Percentiles rank a stretch among this genome's conserved stretches.
Evolutionary conservation across 1,284 basidiomycete genomes (phyloP).

Genomic region (Polyporus tsugae): DNA sequence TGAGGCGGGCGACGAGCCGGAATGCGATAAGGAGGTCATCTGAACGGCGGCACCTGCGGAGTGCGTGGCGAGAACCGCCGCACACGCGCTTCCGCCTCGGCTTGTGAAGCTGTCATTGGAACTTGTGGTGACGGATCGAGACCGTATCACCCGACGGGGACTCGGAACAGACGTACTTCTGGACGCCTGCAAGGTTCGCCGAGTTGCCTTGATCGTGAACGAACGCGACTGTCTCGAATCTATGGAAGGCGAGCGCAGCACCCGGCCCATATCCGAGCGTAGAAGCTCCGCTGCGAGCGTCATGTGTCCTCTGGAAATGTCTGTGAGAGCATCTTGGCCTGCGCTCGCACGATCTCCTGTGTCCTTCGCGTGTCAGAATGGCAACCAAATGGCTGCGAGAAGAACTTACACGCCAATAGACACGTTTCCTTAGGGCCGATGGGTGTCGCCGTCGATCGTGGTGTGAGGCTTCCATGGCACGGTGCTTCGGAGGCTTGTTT

Average conservation of each 20-base stretch:
- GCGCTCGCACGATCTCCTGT: background rate
- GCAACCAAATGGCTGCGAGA: background rate
- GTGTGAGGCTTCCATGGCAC: background rate
- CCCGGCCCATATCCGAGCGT: background rate
- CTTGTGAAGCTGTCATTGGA: background rate
- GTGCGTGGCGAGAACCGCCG: background rate
- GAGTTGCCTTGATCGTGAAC: background rate
- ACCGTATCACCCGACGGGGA: conserved; percentile 1
- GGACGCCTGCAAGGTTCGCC: background rate
- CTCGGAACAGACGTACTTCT: background rate
- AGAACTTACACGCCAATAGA: background rate
- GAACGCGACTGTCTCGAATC: too few species aligned
- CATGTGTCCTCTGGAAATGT: conserved; percentile 2
- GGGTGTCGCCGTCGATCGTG: background rate
- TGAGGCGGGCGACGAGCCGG: background rate
- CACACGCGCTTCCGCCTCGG: background rate
- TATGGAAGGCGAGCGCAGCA: background rate
- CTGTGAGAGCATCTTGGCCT: background rate
- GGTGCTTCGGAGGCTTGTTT: background rate
- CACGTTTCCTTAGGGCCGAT: background rate
- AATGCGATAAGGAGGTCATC: background rate
- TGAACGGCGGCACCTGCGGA: background rate
- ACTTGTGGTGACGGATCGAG: background rate
- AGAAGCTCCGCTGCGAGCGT: background rate
- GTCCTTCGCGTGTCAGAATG: background rate